Base-by-base conservation (phyloP, 192 early-diverging fungal species). In the Coemansia sp. region DNA sequence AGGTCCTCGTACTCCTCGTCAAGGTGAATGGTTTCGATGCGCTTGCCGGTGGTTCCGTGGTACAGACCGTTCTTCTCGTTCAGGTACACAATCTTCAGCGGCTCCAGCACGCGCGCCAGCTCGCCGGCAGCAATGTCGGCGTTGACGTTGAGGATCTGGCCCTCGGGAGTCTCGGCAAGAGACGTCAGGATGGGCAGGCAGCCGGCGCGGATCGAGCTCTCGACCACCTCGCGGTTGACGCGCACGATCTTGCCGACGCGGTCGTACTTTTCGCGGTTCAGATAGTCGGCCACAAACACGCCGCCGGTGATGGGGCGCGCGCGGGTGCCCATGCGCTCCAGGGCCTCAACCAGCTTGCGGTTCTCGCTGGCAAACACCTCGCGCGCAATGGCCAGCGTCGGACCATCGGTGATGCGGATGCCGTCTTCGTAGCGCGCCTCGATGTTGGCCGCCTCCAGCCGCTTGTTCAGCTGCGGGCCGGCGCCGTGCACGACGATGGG, bases 1-100 rank as follows among this genome's bases (percentile, higher is more conserved):
- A 98, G 77, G 38, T 89, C 90, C 45, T 96, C 95, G 77, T 99
- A 99, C 85, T 99, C 97, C 89, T 99, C 97, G 83, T 99, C 96
- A 58, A 98, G 72, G 69, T 98, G 97, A 75, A 99, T 96, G 7
- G 92, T 89, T 79, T 97, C 95, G 67, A 99, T 95, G 73, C 93
- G 94, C 85, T 96, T 93, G 51, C 92, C 92, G 60, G 95, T 99
- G 10, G 87, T 91, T 49, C 95, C 95, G 74, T 97, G 89, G 67
- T 95, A 93, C 32, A 99, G 80, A 2, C 96, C 95, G 56, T 96
- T 94, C 87, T 99, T 97, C 80, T 99, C 97, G 75, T 97, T 99
- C 72, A 99, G 67, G 60, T 93, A 98, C 0, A 99, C 93, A 60
- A 97, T 96, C 84, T 98, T 99, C 32, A 99, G 85, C 20, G 96